Evolutionary conservation across 306 rosid species (phyloP), one percentile per base, ranked within the genome.

Genomic region (Acacia acuminata): DNA sequence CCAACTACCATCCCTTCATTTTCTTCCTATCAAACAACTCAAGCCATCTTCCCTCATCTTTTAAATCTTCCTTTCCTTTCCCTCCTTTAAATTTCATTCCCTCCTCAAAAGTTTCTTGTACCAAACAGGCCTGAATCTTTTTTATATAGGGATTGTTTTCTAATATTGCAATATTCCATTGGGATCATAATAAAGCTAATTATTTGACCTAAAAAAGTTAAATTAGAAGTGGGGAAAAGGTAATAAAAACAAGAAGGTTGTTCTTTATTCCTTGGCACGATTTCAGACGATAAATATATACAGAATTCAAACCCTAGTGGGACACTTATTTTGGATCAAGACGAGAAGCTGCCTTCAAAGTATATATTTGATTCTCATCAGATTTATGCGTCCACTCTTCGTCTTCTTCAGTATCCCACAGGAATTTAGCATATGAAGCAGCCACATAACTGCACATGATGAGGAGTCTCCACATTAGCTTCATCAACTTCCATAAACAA

Each of bases 371-470:
- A 67, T 27, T 80, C n/a, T 79, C 75, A 47, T 83, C 87, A 20
- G 79, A 67, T 75, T 83, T 77, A 70, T 66, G 84, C 72, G 44
- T 47, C 15, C 40, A 17, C 40, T 66, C 84, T 55, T 88, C 91
- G 5, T 86, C 90, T 30, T 82, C 91, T 68, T 91, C 89, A 38
- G 83, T 77, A 76, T 95, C 98, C 98, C 97, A 95, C 27, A 93
- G 97, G 82, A 94, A 94, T 0, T 84, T 83, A 47, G 97, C 98
- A 88, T 92, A 89, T 42, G 97, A 90, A 79, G 95, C 98, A 10
- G 89, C 22, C 15, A 90, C 91, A 88, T 87, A 90, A 78, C 98
- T 93, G 93, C 87, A 82, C 43, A 84, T 5, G 8, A 56, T 65
- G 19, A 56, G 22, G 71, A 24, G 20, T 20, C 53, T 55, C 45